Base-by-base conservation (phyloP, 495 filamentous ascomycete species). In the Neurospora sublineolata region DNA sequence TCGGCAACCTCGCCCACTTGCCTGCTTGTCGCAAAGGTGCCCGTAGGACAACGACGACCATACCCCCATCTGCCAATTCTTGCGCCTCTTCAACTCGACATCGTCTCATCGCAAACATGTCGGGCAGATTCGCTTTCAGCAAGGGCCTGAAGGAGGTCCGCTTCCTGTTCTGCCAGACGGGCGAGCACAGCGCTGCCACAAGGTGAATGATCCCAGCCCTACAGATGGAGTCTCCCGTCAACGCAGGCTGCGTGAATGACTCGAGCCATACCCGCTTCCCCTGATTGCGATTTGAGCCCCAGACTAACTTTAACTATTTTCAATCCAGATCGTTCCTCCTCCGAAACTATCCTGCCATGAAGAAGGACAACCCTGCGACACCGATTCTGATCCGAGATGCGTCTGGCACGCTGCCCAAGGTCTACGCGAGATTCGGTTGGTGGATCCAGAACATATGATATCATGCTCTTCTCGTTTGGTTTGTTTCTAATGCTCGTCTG, bases 371-470 rank as follows among this genome's bases (percentile, higher is more conserved):
- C 84, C 95, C 95, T 11, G 83, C 93, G 80, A 97, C 88, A 52
- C 95, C 95, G 68, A 98, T 99, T 82, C 83, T 99, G 86, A 87
- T 99, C 69, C 92, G 95, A 74, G 96, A 99, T 83, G 95, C 96
- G 39, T 80, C 87, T 68, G 93, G 90, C 73, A 92, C 89, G 52
- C 82, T 91, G 78, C 94, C 95, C 52, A 90, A 87, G 77, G 91
- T 99, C 60, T 98, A 90, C 81, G 94, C 96, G 73, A 86, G 95
- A 89, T 99, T 94, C 77, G 94, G 94, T 97, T 81, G 75, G 92
- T 85, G 18, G 58, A 33, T 12, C 41, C 7, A 16, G 52, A 30
- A 14, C 12, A 64, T 36, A 64, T 33, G 23, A 33, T 36, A 30
- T 33, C 27, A 64, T 33, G 27, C 30, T 36, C 12, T 64, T 12